These are phyloP conservation scores for Podila epicladia DNA, from an alignment of 192 early-diverging fungal genomes.

Conservation along the genomic window DNA sequence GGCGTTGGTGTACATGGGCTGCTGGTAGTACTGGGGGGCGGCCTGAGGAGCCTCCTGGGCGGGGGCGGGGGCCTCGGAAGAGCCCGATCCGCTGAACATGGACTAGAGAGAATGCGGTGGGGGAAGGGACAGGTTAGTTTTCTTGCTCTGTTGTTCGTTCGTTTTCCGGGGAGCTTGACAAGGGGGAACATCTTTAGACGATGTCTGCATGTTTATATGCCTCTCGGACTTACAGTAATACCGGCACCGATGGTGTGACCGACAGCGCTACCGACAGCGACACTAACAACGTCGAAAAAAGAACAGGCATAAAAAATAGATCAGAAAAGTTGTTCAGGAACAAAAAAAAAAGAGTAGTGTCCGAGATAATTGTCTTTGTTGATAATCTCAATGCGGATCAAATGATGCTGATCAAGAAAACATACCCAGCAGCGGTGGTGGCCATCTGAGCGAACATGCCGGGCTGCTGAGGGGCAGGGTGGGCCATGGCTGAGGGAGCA, in stretches of 20 bases:
- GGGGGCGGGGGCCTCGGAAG: slow-evolving; percentile 53
- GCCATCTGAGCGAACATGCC: slow-evolving; percentile 89
- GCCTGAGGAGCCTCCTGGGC: slow-evolving; percentile 44
- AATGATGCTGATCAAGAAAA: slow-evolving; percentile 55
- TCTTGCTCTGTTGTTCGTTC: too few relatives aligned
- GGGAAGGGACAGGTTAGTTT: background rate
- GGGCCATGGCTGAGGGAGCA: slow-evolving; percentile 63
- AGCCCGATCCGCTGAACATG: slow-evolving; percentile 59
- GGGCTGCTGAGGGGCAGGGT: slow-evolving; percentile 73
- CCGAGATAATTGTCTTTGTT: too few relatives aligned
- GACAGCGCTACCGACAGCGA: slow-evolving; percentile 92
- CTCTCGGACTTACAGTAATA: slow-evolving; percentile 77
- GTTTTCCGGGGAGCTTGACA: slow-evolving; percentile 57
- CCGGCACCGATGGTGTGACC: slow-evolving; percentile 88
- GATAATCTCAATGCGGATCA: background rate
- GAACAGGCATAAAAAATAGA: too few relatives aligned
- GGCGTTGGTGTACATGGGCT: slow-evolving; percentile 51
- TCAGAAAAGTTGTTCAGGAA: background rate
- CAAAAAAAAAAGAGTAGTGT: too few relatives aligned
- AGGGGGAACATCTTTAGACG: slow-evolving; percentile 16
- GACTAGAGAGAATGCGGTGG: slow-evolving; percentile 38
- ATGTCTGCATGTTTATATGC: slow-evolving; percentile 61
- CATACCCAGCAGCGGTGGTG: slow-evolving; percentile 77
- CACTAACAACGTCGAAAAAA: slow-evolving; percentile 55
- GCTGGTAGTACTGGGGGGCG: slow-evolving; percentile 39